Conservation (phyloP, 352 stramenopile species). For the Phytophthora tubulina region DNA sequence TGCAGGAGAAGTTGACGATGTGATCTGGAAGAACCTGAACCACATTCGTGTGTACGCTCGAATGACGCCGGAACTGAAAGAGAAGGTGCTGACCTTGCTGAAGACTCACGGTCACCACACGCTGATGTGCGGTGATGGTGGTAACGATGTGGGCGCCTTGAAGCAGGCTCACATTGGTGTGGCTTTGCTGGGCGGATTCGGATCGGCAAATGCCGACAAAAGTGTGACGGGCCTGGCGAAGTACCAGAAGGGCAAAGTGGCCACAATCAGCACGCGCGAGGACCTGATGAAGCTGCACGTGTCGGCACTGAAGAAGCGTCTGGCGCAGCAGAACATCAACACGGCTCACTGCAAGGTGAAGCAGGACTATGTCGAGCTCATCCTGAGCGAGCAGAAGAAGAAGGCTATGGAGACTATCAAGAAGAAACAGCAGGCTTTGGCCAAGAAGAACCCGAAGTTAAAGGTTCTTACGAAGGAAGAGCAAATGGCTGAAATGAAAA, state of each 20-base stretch:
- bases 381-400: constrained; percentile 73
- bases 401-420: constrained; percentile 64
- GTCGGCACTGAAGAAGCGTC: constrained; percentile 86
- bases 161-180: constrained; percentile 94
- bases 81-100: constrained; percentile 95
- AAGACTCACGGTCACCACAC: constrained; percentile 94
- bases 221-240: constrained; percentile 81
- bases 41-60: constrained; percentile 96
- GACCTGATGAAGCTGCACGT: constrained; percentile 89
- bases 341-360: constrained; percentile 79
- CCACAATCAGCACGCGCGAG: constrained; percentile 61
- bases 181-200: constrained; percentile 82
- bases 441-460: constrained; percentile 64
- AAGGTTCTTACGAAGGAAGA: constrained; percentile 85
- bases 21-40: constrained; percentile 84
- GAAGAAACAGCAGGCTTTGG: constrained; percentile 62
- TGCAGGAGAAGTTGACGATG: constrained; percentile 82
- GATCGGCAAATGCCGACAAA: constrained; percentile 89
- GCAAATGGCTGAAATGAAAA: constrained; percentile 84
- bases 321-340: constrained; percentile 76
- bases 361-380: constrained; percentile 82
- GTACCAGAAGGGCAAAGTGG: constrained; percentile 74
- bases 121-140: constrained; percentile 99
- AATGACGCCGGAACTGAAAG: constrained; percentile 97
- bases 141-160: constrained; percentile 97